Conservation (phyloP, 352 stramenopile species). For the Globisporangium carolinianum region DNA sequence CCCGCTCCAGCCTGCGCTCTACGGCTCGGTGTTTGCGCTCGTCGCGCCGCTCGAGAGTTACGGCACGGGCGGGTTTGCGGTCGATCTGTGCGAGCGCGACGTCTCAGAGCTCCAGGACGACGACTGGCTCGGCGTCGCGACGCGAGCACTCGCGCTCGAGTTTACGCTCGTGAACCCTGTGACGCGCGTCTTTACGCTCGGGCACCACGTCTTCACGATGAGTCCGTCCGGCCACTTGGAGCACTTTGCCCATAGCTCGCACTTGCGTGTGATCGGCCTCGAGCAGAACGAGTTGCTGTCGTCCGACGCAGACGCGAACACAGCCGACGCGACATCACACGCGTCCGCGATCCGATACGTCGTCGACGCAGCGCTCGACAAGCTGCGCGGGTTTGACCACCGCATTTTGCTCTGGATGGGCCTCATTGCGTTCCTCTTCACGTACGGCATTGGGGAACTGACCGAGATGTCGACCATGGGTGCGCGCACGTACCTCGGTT, state of each 20-base stretch:
- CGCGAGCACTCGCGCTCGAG: conserved; percentile 75
- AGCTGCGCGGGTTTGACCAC: conserved; percentile 36
- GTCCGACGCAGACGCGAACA: background rate
- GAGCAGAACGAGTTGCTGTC: conserved; percentile 43
- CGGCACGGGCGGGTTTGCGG: conserved; percentile 60
- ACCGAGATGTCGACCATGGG: conserved; percentile 81
- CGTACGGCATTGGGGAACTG: conserved; percentile 73
- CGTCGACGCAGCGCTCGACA: conserved; percentile 5
- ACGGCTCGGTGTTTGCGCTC: conserved; percentile 42
- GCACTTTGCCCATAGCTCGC: conserved; percentile 75
- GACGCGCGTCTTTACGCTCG: conserved; percentile 86
- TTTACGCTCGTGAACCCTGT: conserved; percentile 86
- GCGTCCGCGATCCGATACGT: background rate
- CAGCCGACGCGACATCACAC: no score
- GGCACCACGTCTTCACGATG: conserved; percentile 78
- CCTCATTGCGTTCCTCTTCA: conserved; percentile 67
- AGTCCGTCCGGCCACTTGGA: conserved; percentile 76
- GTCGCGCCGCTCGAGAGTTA: conserved; percentile 39
- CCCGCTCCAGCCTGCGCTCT: conserved; percentile 45
- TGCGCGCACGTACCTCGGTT: conserved; percentile 57
- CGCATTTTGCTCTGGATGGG: conserved; percentile 63
- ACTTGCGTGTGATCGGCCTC: conserved; percentile 71
- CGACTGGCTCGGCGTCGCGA: conserved; percentile 69
- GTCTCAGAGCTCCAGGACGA: conserved; percentile 61
- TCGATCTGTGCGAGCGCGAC: conserved; percentile 63